A percentile compares a stretch with the other conserved stretches of the same genome.
Evolutionary conservation across 192 early-diverging fungal genomes (phyloP).

Genomic region (Rhizoclosmatium sp.): DNA sequence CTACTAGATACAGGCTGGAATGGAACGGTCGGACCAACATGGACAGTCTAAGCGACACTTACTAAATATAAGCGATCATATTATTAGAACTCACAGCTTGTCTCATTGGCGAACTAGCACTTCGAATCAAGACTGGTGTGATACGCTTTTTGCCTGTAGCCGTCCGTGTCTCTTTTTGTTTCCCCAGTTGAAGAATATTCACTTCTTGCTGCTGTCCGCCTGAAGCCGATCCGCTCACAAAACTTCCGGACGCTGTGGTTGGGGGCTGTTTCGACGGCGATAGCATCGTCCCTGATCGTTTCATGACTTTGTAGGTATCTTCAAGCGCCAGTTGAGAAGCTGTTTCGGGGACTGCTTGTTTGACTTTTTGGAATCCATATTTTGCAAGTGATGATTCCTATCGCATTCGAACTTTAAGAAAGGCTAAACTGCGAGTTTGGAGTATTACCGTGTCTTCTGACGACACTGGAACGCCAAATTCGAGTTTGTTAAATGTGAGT

Average conservation of each 20-base stretch:
- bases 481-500: slow-evolving; percentile 72
- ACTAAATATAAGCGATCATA: neutral
- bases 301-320: slow-evolving; percentile 34
- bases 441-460: slow-evolving; percentile 69
- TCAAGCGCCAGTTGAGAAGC: slow-evolving; percentile 47
- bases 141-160: slow-evolving; percentile 88
- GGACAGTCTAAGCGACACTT: slow-evolving; percentile 14
- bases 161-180: slow-evolving; percentile 72
- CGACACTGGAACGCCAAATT: slow-evolving; percentile 72
- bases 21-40: slow-evolving; percentile 8
- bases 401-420: too few species aligned
- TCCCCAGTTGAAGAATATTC: slow-evolving; percentile 25
- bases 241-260: neutral
- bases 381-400: slow-evolving; percentile 48
- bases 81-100: slow-evolving; percentile 29
- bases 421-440: neutral
- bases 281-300: slow-evolving; percentile 7
- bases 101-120: slow-evolving; percentile 19
- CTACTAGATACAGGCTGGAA: neutral
- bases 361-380: slow-evolving; percentile 48
- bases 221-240: neutral
- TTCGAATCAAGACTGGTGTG: slow-evolving; percentile 62
- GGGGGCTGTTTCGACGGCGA: slow-evolving; percentile 19
- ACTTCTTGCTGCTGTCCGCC: neutral
- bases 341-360: slow-evolving; percentile 45